These are phyloP conservation scores for Cinnamomum micranthum DNA, from an alignment of 164 flowering plant species.

Conservation along the genomic window DNA sequence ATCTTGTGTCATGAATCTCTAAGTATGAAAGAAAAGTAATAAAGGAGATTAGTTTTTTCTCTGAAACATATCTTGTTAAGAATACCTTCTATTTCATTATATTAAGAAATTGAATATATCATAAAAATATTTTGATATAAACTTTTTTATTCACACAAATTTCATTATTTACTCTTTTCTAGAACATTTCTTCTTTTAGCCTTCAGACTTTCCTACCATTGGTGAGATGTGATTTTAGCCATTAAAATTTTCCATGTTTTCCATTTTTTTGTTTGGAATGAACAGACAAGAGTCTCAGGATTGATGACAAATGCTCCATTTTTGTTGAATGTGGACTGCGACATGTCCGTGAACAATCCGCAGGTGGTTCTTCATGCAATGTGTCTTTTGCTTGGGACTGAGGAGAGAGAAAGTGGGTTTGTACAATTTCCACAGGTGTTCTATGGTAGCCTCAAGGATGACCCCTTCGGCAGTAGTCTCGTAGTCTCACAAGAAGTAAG, in stretches of 20 bases:
- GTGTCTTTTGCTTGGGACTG: conserved; percentile 37
- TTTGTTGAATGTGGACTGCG: conserved; percentile 67
- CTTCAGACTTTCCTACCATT: not conserved
- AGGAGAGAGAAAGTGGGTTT: conserved; percentile 31
- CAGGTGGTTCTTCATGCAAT: conserved; percentile 40
- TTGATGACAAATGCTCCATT: conserved; percentile 67
- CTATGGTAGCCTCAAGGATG: conserved; percentile 38
- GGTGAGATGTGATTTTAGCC: not conserved
- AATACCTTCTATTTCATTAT: too few species aligned
- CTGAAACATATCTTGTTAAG: too few species aligned
- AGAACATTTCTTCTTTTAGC: too few species aligned
- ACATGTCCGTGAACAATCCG: conserved; percentile 58
- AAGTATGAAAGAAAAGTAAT: too few species aligned
- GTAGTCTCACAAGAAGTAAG: conserved; percentile 23
- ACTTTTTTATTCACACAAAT: not conserved
- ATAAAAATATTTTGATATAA: not conserved
- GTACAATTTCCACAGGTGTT: conserved; percentile 48
- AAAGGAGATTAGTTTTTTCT: too few species aligned
- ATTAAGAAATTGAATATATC: too few species aligned
- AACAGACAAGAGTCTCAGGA: conserved; percentile 54
- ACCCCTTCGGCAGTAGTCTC: conserved; percentile 40
- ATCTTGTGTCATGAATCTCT: too few species aligned
- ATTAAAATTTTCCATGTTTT: not conserved
- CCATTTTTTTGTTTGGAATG: not conserved
- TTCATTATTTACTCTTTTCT: not conserved